Base-by-base conservation (phyloP, 176 grass and related monocot genomes). In the Oryza meridionalis region DNA sequence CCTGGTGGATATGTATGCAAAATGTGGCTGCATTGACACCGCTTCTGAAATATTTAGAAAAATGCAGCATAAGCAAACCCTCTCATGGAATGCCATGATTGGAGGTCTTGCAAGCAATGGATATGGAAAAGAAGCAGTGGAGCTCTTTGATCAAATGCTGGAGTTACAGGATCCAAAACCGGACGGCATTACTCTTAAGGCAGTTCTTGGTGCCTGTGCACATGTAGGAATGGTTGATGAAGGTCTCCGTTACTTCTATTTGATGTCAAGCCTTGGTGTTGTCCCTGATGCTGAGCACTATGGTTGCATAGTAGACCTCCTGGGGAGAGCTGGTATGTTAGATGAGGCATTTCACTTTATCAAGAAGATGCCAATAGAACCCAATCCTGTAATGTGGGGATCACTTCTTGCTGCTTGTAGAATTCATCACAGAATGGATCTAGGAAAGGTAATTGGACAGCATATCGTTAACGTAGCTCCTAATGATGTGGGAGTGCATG, bases 1-100 rank as follows among this genome's bases (percentile, higher is more conserved):
- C 25, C 88, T 97, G 12, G 62, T 97, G 1, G 95, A 94, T 86
- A 97, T 97, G 92, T 97, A 97, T 84, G 92, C 86, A 82, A 94
- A 97, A 69, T 94, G 92, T 79, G 90, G 90, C 19, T 90, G 88
- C 86, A 88, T 85, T 15, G 88, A 90, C 2, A 83, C 81, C 25
- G 88, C 95, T 76, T 50, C 71, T 43, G 31, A 86, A 75, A 88
- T 97, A 66, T 94, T 97, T 88, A 64, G 82, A 67, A 78, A 40
- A 78, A 89, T 91, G 86, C 73, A 79, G 68, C 25, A 72, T 9
- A 94, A 82, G 82, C 78, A 84, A 84, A 88, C 82, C 43, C 84
- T 93, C 61, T 80, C 90, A 69, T 94, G 89, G 87, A 97, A 97
- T 86, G 81, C 87, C 43, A 94, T 97, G 90, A 88, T 97, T 6